A percentile compares a stretch with the other conserved stretches of the same genome.
These are phyloP conservation scores for Blastobotrys americana DNA, from an alignment of 805 yeast species.

Conservation along the genomic window DNA sequence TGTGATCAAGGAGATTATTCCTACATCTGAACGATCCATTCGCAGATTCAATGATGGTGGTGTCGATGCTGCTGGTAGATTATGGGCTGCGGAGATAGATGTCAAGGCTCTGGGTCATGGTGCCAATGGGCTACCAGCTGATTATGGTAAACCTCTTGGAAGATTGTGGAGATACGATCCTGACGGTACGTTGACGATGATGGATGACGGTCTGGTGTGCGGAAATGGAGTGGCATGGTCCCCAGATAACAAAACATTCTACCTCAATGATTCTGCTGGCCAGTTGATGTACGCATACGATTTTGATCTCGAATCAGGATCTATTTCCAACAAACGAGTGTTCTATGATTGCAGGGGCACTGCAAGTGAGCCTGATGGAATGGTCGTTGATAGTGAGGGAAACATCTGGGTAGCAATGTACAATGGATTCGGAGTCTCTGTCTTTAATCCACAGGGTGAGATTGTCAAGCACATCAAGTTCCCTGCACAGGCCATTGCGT, in stretches of 20 bases:
- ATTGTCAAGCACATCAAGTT: constrained; percentile 20
- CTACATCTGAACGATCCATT: constrained; percentile 22
- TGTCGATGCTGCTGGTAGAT: constrained; percentile 65
- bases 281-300: constrained; percentile 43
- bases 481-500: constrained; percentile 24
- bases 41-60: constrained; percentile 73
- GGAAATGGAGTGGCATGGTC: constrained; percentile 60
- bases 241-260: constrained; percentile 36
- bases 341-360: constrained; percentile 21
- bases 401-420: constrained; percentile 26
- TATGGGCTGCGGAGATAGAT: constrained; percentile 47
- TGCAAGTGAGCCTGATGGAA: constrained; percentile 23
- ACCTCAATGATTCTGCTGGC: constrained; percentile 47
- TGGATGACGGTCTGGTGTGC: constrained; percentile 30
- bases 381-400: constrained; percentile 23
- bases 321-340: constrained; percentile 29
- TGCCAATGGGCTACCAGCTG: constrained; percentile 21
- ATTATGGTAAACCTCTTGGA: constrained; percentile 26
- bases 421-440: constrained; percentile 22
- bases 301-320: constrained; percentile 32
- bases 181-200: constrained; percentile 25
- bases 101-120: constrained; percentile 24
- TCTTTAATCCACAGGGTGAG: constrained; percentile 26
- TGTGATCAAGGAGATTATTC: constrained; percentile 28
- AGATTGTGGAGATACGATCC: constrained; percentile 33